Evolutionary conservation across 331 rosid species (phyloP).

Genomic region (Phaseolus coccineus): DNA sequence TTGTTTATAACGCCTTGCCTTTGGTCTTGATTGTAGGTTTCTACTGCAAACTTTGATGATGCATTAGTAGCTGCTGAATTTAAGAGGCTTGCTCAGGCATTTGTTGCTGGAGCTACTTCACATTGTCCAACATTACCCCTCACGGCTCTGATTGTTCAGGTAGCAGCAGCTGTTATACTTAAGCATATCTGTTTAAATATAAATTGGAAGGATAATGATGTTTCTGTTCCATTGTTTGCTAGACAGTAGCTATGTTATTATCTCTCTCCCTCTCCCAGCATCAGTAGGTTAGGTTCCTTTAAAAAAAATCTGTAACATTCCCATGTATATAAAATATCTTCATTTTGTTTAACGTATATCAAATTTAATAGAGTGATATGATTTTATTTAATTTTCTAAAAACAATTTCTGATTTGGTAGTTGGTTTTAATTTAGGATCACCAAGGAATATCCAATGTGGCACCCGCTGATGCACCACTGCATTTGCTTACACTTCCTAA

Average conservation of each 20-base stretch:
- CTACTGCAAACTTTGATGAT: slow-evolving; percentile 67
- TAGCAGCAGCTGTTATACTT: slow-evolving; percentile 43
- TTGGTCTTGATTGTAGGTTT: slow-evolving; percentile 68
- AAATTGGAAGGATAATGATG: slow-evolving; percentile 2
- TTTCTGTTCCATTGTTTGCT: slow-evolving; percentile 24
- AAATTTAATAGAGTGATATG: slow-evolving; percentile 31
- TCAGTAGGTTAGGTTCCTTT: slow-evolving; percentile 8
- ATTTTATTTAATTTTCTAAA: slow-evolving; percentile 30
- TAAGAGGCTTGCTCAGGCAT: slow-evolving; percentile 72
- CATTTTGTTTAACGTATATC: background rate
- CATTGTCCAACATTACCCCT: slow-evolving; percentile 74
- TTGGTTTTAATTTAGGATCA: slow-evolving; percentile 72
- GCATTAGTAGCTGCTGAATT: slow-evolving; percentile 65
- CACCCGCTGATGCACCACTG: slow-evolving; percentile 85
- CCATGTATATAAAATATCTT: background rate
- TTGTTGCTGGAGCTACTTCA: slow-evolving; percentile 66
- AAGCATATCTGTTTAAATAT: slow-evolving; percentile 23
- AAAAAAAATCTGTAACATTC: background rate
- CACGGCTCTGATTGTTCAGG: slow-evolving; percentile 87
- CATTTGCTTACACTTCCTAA: slow-evolving; percentile 56
- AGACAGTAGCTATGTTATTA: slow-evolving; percentile 15
- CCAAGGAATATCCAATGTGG: slow-evolving; percentile 93
- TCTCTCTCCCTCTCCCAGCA: background rate
- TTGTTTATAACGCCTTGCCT: slow-evolving; percentile 9
- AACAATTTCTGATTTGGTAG: background rate